A percentile compares a stretch with the other conserved stretches of the same genome.
These are phyloP conservation scores for Venturia effusa DNA, from an alignment of 2,329 filamentous ascomycete genomes.

Conservation along the genomic window DNA sequence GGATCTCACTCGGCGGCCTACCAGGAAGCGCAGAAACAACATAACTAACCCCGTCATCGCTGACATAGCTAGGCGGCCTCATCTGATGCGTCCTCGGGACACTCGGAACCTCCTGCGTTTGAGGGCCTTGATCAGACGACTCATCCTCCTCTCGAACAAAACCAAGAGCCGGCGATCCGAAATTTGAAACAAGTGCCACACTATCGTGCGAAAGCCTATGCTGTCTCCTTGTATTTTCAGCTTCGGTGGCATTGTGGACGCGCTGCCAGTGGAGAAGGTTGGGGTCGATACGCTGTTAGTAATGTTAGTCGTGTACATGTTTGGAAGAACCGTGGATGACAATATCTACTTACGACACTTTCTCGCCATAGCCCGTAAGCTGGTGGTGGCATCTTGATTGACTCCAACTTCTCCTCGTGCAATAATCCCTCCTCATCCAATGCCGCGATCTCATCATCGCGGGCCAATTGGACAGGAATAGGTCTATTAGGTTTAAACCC, in stretches of 20 bases:
- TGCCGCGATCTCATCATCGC: conserved; percentile 50
- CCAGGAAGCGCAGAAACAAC: conserved; percentile 56
- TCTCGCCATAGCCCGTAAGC: conserved; percentile 79
- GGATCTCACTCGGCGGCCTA: conserved; percentile 20
- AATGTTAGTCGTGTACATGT: conserved; percentile 4
- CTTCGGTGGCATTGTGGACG: conserved; percentile 20
- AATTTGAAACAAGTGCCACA: not conserved
- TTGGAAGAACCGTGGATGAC: conserved; percentile 22
- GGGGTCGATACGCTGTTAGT: conserved; percentile 60
- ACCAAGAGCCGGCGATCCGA: not conserved
- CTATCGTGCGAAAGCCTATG: not conserved
- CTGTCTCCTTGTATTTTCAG: not conserved
- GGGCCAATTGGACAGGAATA: conserved; percentile 64
- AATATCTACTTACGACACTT: conserved; percentile 64
- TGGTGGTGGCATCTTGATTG: conserved; percentile 49
- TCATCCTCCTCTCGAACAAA: not conserved
- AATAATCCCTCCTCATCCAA: conserved; percentile 44
- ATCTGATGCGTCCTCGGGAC: conserved; percentile 7
- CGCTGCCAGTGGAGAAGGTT: conserved; percentile 73
- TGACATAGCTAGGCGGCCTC: conserved; percentile 65
- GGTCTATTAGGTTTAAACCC: conserved; percentile 63
- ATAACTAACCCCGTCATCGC: conserved; percentile 64
- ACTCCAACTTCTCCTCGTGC: conserved; percentile 14
- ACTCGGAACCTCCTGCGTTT: not conserved
- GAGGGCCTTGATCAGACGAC: not conserved